A percentile compares a stretch with the other conserved stretches of the same genome.
Conservation (phyloP, 164 flowering plant species). For the Macadamia integrifolia region DNA sequence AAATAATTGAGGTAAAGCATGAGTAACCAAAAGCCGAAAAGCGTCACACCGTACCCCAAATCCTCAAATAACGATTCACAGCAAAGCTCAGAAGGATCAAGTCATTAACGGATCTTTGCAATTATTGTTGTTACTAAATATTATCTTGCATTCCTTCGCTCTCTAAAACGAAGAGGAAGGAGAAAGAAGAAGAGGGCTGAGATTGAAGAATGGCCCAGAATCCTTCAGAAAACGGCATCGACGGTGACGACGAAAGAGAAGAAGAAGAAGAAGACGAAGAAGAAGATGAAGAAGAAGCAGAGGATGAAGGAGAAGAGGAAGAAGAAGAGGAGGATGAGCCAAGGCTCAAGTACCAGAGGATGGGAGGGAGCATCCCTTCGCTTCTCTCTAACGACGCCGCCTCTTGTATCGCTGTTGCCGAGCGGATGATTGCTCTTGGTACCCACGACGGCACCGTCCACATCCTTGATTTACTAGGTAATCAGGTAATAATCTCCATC, state of each 20-base stretch:
- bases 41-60: no score
- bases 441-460: conserved; percentile 82
- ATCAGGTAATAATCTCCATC: conserved; percentile 44
- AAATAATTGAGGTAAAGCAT: no score
- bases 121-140: no score
- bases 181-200: neutral
- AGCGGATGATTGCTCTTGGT: conserved; percentile 98
- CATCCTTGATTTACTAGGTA: conserved; percentile 93
- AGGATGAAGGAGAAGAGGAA: conserved; percentile 58
- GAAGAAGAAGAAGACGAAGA: conserved; percentile 41
- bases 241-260: conserved; percentile 82
- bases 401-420: conserved; percentile 83
- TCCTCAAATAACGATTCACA: no score
- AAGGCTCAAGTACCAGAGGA: conserved; percentile 91
- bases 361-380: conserved; percentile 89
- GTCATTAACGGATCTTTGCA: no score
- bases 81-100: no score
- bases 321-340: conserved; percentile 98
- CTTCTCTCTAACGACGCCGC: conserved; percentile 73
- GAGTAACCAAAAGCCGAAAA: no score
- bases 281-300: conserved; percentile 48
- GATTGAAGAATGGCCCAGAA: conserved; percentile 26
- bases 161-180: neutral
- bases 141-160: neutral
- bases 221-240: conserved; percentile 68